phyloP scores from a whole-genome alignment of 768 basidiomycete genomes.

The Dentipellis fragilis region DNA sequence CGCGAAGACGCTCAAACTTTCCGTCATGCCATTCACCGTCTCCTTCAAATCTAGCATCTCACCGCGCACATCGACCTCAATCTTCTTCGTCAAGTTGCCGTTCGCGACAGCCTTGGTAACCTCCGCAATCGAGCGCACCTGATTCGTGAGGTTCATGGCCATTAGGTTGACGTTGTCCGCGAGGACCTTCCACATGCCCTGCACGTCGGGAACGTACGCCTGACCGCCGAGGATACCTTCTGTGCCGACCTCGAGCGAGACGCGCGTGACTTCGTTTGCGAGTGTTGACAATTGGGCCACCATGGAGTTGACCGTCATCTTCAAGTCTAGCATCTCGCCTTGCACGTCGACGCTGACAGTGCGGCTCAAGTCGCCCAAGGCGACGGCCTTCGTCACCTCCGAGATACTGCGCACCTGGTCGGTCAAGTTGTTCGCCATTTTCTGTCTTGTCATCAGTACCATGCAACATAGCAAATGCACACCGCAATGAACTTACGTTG shows the following conservation, averaged over 20 bases:
- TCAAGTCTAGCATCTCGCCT: slow-evolving; percentile 86
- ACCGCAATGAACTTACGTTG: slow-evolving; percentile 44
- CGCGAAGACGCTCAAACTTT: slow-evolving; percentile 74
- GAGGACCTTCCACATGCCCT: slow-evolving; percentile 85
- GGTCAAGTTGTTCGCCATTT: slow-evolving; percentile 81
- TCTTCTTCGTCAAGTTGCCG: slow-evolving; percentile 90
- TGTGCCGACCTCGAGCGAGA: slow-evolving; percentile 85
- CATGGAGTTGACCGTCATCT: slow-evolving; percentile 75
- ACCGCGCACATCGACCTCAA: slow-evolving; percentile 83
- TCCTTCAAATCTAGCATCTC: slow-evolving; percentile 87
- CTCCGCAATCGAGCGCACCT: slow-evolving; percentile 86
- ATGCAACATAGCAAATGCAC: neutral
- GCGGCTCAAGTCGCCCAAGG: slow-evolving; percentile 73
- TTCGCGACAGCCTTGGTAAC: slow-evolving; percentile 94
- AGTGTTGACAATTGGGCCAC: slow-evolving; percentile 62
- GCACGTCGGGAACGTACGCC: slow-evolving; percentile 83
- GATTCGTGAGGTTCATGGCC: slow-evolving; percentile 86
- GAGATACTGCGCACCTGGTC: slow-evolving; percentile 89
- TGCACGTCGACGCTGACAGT: slow-evolving; percentile 88
- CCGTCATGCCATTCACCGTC: slow-evolving; percentile 95
- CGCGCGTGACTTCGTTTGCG: slow-evolving; percentile 81
- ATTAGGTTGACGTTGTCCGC: slow-evolving; percentile 83
- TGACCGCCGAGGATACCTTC: slow-evolving; percentile 93
- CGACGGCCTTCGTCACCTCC: slow-evolving; percentile 71
- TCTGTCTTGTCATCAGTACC: slow-evolving; percentile 29